phyloP scores from a whole-genome alignment of 345 rosid species.

The Camelina hispida region DNA sequence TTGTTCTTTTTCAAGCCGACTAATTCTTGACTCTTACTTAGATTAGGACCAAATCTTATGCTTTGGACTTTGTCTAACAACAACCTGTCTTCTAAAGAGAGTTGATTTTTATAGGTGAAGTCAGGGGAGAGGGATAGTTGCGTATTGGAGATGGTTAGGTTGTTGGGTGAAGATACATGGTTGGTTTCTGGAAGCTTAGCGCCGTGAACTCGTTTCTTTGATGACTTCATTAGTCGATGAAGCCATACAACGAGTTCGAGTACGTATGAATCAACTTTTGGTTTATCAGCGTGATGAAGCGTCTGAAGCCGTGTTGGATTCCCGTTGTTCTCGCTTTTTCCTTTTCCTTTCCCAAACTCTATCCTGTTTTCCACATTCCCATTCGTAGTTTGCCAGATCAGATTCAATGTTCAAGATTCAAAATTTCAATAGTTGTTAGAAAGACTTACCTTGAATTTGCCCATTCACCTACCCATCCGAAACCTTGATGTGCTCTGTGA shows the following conservation, averaged over 20 bases:
- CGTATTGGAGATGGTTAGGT: slow-evolving; percentile 43
- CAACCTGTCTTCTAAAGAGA: slow-evolving; percentile 68
- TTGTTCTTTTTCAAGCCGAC: slow-evolving; percentile 36
- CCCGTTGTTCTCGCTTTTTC: slow-evolving; percentile 37
- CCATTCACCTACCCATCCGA: slow-evolving; percentile 99
- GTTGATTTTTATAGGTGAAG: slow-evolving; percentile 44
- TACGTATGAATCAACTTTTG: slow-evolving; percentile 62
- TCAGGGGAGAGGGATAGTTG: slow-evolving; percentile 45
- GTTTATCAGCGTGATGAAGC: slow-evolving; percentile 77
- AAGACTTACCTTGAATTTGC: slow-evolving; percentile 75
- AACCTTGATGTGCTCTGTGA: slow-evolving; percentile 86
- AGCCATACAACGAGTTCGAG: slow-evolving; percentile 85
- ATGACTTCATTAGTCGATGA: slow-evolving; percentile 63
- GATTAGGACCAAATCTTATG: slow-evolving; percentile 56
- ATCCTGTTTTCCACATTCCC: slow-evolving; percentile 35
- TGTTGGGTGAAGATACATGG: slow-evolving; percentile 44
- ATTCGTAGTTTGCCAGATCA: slow-evolving; percentile 6
- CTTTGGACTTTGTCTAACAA: slow-evolving; percentile 55
- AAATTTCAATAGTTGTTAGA: not conserved
- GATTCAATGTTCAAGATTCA: slow-evolving; percentile 13
- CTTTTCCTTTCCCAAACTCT: slow-evolving; percentile 44
- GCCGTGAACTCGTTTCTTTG: slow-evolving; percentile 54
- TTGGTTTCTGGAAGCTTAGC: slow-evolving; percentile 44
- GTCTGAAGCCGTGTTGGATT: slow-evolving; percentile 77
- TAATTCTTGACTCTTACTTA: slow-evolving; percentile 90